phyloP scores from a whole-genome alignment of 2,329 filamentous ascomycete genomes.

The Huntiella decipiens region DNA sequence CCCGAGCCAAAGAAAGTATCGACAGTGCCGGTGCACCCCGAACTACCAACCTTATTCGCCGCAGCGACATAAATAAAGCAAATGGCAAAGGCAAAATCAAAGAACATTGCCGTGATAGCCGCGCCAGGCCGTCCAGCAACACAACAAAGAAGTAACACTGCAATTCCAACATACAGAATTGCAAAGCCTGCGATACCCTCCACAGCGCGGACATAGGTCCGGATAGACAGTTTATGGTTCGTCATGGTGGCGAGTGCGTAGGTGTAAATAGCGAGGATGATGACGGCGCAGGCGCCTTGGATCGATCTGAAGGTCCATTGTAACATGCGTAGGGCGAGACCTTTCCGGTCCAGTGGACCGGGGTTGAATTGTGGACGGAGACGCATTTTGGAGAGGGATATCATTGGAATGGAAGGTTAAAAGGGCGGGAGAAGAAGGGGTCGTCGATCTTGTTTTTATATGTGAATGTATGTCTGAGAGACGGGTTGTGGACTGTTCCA shows the following conservation, averaged over 20 bases:
- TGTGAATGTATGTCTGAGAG: not conserved
- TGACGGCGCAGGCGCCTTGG: conserved; percentile 50
- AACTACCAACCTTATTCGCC: conserved; percentile 49
- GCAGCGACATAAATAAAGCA: conserved; percentile 68
- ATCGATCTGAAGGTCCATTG: conserved; percentile 57
- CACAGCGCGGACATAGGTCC: conserved; percentile 50
- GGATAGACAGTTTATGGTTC: conserved; percentile 44
- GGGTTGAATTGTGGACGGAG: not conserved
- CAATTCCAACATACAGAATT: conserved; percentile 54
- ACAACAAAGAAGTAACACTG: conserved; percentile 59
- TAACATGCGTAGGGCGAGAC: conserved; percentile 35
- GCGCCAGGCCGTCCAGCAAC: conserved; percentile 58
- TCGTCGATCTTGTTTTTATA: not conserved
- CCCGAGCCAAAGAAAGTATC: conserved; percentile 48
- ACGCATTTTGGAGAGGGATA: not conserved
- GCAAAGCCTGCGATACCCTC: conserved; percentile 60
- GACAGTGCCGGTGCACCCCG: conserved; percentile 40
- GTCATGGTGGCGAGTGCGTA: conserved; percentile 65
- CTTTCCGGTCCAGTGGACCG: conserved; percentile 4
- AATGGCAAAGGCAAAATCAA: conserved; percentile 60
- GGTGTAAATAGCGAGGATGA: conserved; percentile 62
- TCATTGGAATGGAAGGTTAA: not conserved
- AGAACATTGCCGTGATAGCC: conserved; percentile 50
- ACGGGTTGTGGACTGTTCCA: not conserved
- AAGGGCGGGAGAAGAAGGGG: not conserved